Evolutionary conservation across 2,329 filamentous ascomycete genomes (phyloP).

Genomic region (Ascochyta pisi): DNA sequence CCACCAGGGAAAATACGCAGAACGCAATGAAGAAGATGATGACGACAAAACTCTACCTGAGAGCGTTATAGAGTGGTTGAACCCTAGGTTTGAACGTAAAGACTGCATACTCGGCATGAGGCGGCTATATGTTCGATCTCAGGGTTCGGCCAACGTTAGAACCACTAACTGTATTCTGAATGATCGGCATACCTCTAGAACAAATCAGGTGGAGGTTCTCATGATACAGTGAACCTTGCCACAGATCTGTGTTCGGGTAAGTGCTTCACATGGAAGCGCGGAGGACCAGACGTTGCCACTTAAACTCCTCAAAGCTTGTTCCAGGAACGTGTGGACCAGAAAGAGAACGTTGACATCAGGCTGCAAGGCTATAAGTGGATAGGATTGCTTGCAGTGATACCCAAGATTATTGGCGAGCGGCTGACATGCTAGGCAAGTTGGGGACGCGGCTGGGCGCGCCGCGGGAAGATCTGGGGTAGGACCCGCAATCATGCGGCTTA

Average conservation of each 20-base stretch:
- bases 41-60: constrained; percentile 43
- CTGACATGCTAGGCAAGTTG: constrained; percentile 29
- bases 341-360: constrained; percentile 35
- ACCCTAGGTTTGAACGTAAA: constrained; percentile 26
- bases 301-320: constrained; percentile 28
- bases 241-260: constrained; percentile 33
- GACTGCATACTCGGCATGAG: constrained; percentile 38
- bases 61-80: constrained; percentile 35
- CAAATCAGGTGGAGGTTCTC: constrained; percentile 27
- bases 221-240: constrained; percentile 39
- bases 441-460: constrained; percentile 20
- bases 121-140: constrained; percentile 39
- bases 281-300: constrained; percentile 44
- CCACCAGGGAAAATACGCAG: constrained; percentile 44
- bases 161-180: constrained; percentile 37
- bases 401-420: constrained; percentile 31
- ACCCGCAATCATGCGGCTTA: constrained; percentile 20
- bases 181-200: constrained; percentile 39
- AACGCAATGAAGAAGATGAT: constrained; percentile 28
- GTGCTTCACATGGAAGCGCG: constrained; percentile 39
- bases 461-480: constrained; percentile 17
- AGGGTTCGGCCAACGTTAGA: constrained; percentile 29
- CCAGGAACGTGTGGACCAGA: constrained; percentile 23
- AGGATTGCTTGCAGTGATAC: constrained; percentile 17
- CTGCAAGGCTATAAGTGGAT: constrained; percentile 33